Conservation (phyloP, 345 rosid genomes). For the Populus deltoides region DNA sequence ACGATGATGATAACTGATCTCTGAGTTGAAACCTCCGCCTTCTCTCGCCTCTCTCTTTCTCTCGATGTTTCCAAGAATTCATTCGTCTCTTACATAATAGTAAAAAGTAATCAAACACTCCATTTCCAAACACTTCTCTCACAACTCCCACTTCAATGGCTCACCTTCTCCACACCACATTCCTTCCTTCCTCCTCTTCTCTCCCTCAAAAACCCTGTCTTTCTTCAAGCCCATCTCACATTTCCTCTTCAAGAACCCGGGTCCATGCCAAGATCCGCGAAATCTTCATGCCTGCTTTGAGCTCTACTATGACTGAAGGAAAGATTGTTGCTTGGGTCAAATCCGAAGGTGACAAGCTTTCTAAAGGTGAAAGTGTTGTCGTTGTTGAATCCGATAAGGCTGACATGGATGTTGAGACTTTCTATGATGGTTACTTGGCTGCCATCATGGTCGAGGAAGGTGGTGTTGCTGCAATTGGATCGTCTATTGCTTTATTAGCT, state of each 20-base stretch:
- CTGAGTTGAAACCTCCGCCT: slow-evolving; percentile 63
- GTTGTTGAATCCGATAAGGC: slow-evolving; percentile 97
- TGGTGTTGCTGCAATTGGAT: slow-evolving; percentile 85
- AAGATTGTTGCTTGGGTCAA: slow-evolving; percentile 93
- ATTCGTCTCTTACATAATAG: not conserved
- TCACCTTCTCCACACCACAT: not conserved
- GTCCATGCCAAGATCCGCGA: slow-evolving; percentile 81
- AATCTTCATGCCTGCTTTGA: slow-evolving; percentile 98
- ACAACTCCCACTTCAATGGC: not conserved
- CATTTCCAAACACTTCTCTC: not conserved
- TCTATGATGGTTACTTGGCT: slow-evolving; percentile 88
- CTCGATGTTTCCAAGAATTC: slow-evolving; percentile 62
- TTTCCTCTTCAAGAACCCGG: slow-evolving; percentile 6
- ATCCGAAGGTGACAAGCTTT: slow-evolving; percentile 86
- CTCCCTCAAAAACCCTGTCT: not conserved
- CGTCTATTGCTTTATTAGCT: slow-evolving; percentile 88
- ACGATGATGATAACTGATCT: slow-evolving; percentile 29
- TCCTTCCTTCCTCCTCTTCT: not conserved
- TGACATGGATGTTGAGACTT: slow-evolving; percentile 97
- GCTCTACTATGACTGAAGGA: slow-evolving; percentile 96
- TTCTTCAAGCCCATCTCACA: slow-evolving; percentile 22
- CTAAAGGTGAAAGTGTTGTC: slow-evolving; percentile 89
- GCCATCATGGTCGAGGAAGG: slow-evolving; percentile 95
- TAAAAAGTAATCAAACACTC: not conserved
- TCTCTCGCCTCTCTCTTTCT: slow-evolving; percentile 26